These are phyloP conservation scores for Meredithiella fracta DNA, from an alignment of 2,329 filamentous ascomycete genomes.

Conservation along the genomic window DNA sequence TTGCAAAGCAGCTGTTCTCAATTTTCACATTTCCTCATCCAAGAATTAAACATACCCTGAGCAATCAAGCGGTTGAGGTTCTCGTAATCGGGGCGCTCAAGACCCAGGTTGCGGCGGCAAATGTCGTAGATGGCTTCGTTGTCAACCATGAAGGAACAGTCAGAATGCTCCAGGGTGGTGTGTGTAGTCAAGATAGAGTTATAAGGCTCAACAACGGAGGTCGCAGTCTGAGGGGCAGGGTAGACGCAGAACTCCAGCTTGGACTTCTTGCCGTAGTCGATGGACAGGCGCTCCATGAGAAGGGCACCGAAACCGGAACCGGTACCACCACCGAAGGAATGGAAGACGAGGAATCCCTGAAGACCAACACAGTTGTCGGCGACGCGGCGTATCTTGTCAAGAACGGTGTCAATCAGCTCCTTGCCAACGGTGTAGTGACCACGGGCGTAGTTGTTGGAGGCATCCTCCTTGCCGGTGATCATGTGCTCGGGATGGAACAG, in stretches of 20 bases:
- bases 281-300: slow-evolving; percentile 94
- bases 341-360: slow-evolving; percentile 98
- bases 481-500: slow-evolving; percentile 99
- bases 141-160: slow-evolving; percentile 99
- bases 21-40: too few species aligned
- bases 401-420: slow-evolving; percentile 94
- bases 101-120: slow-evolving; percentile 91
- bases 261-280: slow-evolving; percentile 99
- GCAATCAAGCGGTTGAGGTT: slow-evolving; percentile 98
- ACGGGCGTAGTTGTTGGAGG: slow-evolving; percentile 99
- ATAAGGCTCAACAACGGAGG: slow-evolving; percentile 97
- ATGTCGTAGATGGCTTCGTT: slow-evolving; percentile 99
- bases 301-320: slow-evolving; percentile 97
- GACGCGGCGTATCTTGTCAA: slow-evolving; percentile 94
- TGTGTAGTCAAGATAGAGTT: slow-evolving; percentile 99
- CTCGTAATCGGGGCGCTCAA: slow-evolving; percentile 95
- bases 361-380: slow-evolving; percentile 97
- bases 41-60: slow-evolving; percentile 58
- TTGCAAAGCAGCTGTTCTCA: too few species aligned
- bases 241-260: slow-evolving; percentile 99
- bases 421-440: slow-evolving; percentile 99
- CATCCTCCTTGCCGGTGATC: slow-evolving; percentile 99
- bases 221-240: slow-evolving; percentile 90
- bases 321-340: slow-evolving; percentile 98
- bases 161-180: slow-evolving; percentile 97